phyloP scores from a whole-genome alignment of 2,329 filamentous ascomycete species.

The Lomentospora prolificans region DNA sequence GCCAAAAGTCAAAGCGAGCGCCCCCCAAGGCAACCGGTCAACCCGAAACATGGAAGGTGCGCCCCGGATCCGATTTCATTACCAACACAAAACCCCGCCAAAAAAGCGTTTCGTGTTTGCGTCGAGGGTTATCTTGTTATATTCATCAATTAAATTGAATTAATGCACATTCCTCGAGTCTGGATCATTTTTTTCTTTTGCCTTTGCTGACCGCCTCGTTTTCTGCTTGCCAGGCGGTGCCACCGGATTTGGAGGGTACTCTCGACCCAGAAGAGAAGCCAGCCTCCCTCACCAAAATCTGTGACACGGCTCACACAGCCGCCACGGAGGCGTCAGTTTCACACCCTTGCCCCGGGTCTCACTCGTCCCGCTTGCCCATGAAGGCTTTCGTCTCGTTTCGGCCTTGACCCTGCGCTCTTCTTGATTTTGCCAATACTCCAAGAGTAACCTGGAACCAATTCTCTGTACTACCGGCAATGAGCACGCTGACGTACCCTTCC shows the following conservation, averaged over 20 bases:
- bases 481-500: too few relatives aligned
- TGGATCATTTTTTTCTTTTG: neutral
- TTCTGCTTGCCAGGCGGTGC: neutral
- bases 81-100: neutral
- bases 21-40: neutral
- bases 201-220: neutral
- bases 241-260: neutral
- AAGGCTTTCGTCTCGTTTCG: neutral
- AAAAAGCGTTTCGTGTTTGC: neutral
- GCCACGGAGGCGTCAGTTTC: neutral
- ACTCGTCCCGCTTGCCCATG: neutral
- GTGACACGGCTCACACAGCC: constrained; percentile 1
- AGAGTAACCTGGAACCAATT: too few relatives aligned
- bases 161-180: neutral
- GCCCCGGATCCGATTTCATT: neutral
- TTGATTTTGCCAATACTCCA: neutral
- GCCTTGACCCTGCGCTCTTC: neutral
- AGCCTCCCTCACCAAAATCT: neutral
- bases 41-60: neutral
- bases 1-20: neutral
- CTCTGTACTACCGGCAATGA: too few relatives aligned
- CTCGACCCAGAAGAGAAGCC: neutral
- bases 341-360: neutral
- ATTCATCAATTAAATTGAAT: too few relatives aligned
- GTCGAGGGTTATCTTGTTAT: too few relatives aligned